A percentile compares a stretch with the other conserved stretches of the same genome.
Evolutionary conservation across 306 rosid species (phyloP).

Genomic region (Cicer cuneatum): DNA sequence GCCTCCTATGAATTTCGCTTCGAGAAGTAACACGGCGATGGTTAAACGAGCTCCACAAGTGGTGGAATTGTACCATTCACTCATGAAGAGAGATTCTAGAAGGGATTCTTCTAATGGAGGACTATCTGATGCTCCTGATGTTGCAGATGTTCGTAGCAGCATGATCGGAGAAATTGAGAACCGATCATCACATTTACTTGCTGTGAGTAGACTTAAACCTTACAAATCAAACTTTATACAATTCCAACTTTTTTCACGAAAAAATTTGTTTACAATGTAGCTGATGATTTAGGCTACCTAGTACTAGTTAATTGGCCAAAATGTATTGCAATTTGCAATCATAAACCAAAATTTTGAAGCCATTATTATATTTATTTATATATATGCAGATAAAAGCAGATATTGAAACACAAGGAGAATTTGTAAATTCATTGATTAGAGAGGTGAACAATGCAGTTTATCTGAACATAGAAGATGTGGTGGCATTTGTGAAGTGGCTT

Average conservation of each 20-base stretch:
- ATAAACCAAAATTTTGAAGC: not conserved
- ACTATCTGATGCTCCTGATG: constrained; percentile 74
- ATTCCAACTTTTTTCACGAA: not conserved
- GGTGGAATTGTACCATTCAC: constrained; percentile 93
- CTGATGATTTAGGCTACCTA: not conserved
- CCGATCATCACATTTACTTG: constrained; percentile 95
- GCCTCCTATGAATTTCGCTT: constrained; percentile 71
- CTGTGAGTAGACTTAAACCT: constrained; percentile 63
- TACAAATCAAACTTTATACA: not conserved
- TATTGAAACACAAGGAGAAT: constrained; percentile 96
- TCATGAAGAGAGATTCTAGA: constrained; percentile 96
- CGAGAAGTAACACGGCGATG: constrained; percentile 54
- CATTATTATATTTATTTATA: not conserved
- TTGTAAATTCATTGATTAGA: constrained; percentile 86
- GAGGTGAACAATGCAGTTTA: constrained; percentile 91
- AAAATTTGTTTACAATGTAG: not conserved
- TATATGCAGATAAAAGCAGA: constrained; percentile 89
- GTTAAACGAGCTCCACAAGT: constrained; percentile 96
- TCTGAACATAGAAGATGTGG: constrained; percentile 86
- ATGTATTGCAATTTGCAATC: no score
- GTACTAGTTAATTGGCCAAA: no score
- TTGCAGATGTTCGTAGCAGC: constrained; percentile 90
- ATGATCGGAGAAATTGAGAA: constrained; percentile 99
- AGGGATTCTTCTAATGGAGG: constrained; percentile 85
- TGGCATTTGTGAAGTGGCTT: constrained; percentile 97